Conservation (phyloP, 495 filamentous ascomycete species). For the Tuber magnatum region DNA sequence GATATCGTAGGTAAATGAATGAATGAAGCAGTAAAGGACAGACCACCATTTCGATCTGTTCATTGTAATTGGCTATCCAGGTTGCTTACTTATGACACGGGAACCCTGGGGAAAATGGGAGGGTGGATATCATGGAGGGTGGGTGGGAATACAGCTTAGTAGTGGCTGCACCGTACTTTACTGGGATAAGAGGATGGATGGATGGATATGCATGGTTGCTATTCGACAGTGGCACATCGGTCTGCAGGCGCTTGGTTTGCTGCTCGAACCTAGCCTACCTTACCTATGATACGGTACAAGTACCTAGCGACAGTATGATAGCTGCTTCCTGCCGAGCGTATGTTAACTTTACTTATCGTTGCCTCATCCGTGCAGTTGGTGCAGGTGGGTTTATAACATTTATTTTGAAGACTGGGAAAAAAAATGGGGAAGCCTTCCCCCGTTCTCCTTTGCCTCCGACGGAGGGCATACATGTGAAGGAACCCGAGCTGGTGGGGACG, state of each 20-base stretch:
- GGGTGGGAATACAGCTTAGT: background rate
- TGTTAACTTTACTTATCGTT: background rate
- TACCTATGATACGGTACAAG: background rate
- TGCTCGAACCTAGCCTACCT: background rate
- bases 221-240: background rate
- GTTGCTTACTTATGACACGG: background rate
- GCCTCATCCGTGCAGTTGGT: background rate
- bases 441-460: too few species aligned
- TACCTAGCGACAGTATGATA: background rate
- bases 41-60: background rate
- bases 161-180: background rate
- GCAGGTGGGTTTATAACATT: conserved; percentile 3
- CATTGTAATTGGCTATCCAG: background rate
- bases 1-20: too few species aligned
- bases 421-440: background rate
- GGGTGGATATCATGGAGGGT: background rate
- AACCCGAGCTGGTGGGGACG: background rate
- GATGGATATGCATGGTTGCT: too few species aligned
- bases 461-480: background rate
- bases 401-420: background rate
- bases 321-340: background rate
- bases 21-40: background rate
- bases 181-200: background rate
- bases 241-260: background rate
- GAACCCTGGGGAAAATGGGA: background rate